These are phyloP conservation scores for Globisporangium solare DNA, from an alignment of 352 stramenopile genomes.

Conservation along the genomic window DNA sequence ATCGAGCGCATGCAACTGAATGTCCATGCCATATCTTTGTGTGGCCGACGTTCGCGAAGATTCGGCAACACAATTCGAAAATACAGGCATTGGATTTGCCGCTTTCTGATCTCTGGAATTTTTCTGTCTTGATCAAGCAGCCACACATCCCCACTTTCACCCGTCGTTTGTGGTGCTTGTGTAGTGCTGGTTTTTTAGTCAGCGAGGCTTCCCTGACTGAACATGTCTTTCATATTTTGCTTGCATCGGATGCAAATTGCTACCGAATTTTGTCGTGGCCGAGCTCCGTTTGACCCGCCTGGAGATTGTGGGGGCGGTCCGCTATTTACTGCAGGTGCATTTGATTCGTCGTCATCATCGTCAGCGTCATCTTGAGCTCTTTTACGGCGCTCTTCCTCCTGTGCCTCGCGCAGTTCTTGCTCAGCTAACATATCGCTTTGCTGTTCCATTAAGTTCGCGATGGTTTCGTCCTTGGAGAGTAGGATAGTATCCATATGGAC, in stretches of 20 bases:
- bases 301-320: no score
- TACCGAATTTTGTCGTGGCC: conserved; percentile 2
- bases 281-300: not conserved
- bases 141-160: not conserved
- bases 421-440: conserved; percentile 67
- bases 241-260: conserved; percentile 61
- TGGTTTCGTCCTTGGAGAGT: conserved; percentile 53
- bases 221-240: conserved; percentile 34
- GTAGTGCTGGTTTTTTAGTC: conserved; percentile 1
- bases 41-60: conserved; percentile 71
- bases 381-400: conserved; percentile 43
- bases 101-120: conserved; percentile 21
- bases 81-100: conserved; percentile 77
- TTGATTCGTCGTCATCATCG: conserved; percentile 20
- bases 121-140: conserved; percentile 5
- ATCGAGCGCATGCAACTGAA: conserved; percentile 89
- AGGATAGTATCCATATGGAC: conserved; percentile 34
- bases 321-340: not conserved
- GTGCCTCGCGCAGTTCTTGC: conserved; percentile 46
- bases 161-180: not conserved
- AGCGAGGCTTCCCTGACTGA: conserved; percentile 13
- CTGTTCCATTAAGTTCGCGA: conserved; percentile 66
- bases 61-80: conserved; percentile 91
- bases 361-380: conserved; percentile 41
- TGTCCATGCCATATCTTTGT: conserved; percentile 80